These are phyloP conservation scores for Aschersonia sp. DNA, from an alignment of 2,329 filamentous ascomycete genomes.

Conservation along the genomic window DNA sequence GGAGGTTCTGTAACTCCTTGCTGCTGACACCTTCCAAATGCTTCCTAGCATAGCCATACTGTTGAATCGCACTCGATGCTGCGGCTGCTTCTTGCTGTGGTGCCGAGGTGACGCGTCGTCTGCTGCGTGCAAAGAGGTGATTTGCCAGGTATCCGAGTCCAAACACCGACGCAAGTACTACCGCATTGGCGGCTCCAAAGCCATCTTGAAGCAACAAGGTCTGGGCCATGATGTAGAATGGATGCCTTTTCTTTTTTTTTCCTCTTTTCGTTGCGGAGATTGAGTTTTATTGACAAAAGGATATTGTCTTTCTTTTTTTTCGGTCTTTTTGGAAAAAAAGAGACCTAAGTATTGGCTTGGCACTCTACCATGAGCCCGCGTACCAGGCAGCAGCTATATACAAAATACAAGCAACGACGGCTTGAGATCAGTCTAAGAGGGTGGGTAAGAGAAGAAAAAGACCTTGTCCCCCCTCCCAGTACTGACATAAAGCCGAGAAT, in stretches of 20 bases:
- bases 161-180: background rate
- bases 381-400: background rate
- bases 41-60: background rate
- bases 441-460: background rate
- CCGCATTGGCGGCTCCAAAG: background rate
- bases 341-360: background rate
- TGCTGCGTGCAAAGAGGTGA: background rate
- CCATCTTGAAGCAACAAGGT: background rate
- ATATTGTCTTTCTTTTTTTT: no score
- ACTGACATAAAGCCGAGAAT: background rate
- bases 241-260: background rate
- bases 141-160: constrained; percentile 1
- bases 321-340: background rate
- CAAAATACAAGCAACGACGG: background rate
- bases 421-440: background rate
- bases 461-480: background rate
- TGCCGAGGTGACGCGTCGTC: background rate
- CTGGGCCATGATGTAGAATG: background rate
- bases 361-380: no score
- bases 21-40: background rate
- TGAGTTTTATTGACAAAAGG: no score
- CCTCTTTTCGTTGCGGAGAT: background rate
- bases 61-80: background rate
- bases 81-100: background rate
- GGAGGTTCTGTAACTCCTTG: background rate